Conservation (phyloP, 495 filamentous ascomycete species). For the Aspergillus saccharolyticus region DNA sequence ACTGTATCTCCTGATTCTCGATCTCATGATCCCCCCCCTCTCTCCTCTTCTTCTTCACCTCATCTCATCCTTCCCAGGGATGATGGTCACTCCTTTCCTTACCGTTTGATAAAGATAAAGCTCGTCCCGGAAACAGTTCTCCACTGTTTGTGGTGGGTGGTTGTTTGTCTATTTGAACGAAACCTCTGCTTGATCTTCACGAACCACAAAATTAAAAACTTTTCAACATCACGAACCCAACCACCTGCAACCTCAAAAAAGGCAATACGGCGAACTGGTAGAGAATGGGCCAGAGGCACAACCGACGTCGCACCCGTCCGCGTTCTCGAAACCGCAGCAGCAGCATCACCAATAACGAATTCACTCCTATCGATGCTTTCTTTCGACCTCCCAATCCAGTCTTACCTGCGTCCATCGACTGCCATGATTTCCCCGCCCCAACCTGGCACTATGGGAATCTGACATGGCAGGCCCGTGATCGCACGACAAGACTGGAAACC, state of each 20-base stretch:
- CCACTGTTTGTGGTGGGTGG: background rate
- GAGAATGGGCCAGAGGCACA: slow-evolving; percentile 47
- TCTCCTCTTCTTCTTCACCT: slow-evolving; percentile 25
- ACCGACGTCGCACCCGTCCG: slow-evolving; percentile 43
- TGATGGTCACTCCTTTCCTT: slow-evolving; percentile 43
- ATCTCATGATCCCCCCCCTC: slow-evolving; percentile 8
- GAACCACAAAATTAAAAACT: background rate
- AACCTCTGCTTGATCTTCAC: slow-evolving; percentile 2
- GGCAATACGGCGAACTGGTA: slow-evolving; percentile 3
- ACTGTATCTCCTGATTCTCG: background rate
- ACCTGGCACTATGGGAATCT: slow-evolving; percentile 40
- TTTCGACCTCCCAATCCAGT: slow-evolving; percentile 9
- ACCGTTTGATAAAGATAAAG: slow-evolving; percentile 15
- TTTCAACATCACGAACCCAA: background rate
- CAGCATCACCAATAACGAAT: background rate
- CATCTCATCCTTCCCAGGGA: slow-evolving; percentile 42
- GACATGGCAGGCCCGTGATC: slow-evolving; percentile 36
- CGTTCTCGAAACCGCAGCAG: slow-evolving; percentile 33
- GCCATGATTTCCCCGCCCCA: slow-evolving; percentile 28
- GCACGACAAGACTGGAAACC: slow-evolving; percentile 19
- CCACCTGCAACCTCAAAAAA: slow-evolving; percentile 11
- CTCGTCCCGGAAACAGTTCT: background rate
- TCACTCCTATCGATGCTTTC: slow-evolving; percentile 15
- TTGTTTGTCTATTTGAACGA: slow-evolving; percentile 11
- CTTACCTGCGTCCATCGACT: slow-evolving; percentile 12